Conservation (phyloP, 306 rosid genomes). For the Pterocarpus macrocarpus region DNA sequence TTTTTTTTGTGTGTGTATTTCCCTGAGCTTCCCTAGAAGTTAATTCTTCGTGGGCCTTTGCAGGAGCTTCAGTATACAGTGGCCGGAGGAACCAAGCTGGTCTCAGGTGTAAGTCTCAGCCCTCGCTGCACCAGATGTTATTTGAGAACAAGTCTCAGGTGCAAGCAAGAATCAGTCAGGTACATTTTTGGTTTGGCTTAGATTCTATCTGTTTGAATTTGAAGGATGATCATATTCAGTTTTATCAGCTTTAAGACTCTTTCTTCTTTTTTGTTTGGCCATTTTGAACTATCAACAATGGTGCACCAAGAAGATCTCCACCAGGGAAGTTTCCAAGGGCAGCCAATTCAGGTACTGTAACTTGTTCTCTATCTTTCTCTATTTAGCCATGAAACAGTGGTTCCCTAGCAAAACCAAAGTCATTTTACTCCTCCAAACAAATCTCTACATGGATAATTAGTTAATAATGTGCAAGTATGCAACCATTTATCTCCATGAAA, state of each 20-base stretch:
- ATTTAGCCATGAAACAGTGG: too few species aligned
- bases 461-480: too few species aligned
- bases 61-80: conserved; percentile 92
- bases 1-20: conserved; percentile 14
- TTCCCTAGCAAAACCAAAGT: neutral
- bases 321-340: conserved; percentile 73
- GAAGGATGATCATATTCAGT: neutral
- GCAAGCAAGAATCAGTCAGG: conserved; percentile 94
- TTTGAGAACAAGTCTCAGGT: conserved; percentile 87
- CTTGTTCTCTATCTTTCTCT: conserved; percentile 43
- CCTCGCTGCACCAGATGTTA: conserved; percentile 92
- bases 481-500: too few species aligned
- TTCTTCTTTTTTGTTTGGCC: too few species aligned
- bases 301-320: conserved; percentile 70
- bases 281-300: conserved; percentile 66
- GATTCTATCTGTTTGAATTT: neutral
- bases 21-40: too few species aligned
- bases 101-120: conserved; percentile 87
- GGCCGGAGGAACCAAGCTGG: conserved; percentile 78
- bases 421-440: neutral
- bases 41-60: neutral
- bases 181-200: neutral
- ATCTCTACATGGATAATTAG: too few species aligned
- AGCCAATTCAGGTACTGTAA: conserved; percentile 64
- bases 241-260: neutral